Base-by-base conservation (phyloP, 345 rosid genomes). In the Gossypium thurberi region DNA sequence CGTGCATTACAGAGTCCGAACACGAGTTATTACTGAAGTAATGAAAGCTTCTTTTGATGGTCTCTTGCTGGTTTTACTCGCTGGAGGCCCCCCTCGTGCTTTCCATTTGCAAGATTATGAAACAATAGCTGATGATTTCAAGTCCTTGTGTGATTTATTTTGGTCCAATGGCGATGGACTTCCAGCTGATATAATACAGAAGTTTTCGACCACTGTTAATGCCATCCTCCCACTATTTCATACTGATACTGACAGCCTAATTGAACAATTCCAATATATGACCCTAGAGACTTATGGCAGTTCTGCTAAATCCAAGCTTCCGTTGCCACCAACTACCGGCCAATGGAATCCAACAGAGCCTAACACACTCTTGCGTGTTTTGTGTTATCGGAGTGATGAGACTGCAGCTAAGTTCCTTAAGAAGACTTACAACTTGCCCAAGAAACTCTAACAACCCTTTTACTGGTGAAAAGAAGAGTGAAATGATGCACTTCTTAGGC, bases 11-110 rank as follows among this genome's bases (percentile, higher is more conserved):
- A 85, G 96, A 82, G 94, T 88, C 69, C 83, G 94, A 52, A 88
- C 99, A 13, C 89, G 96, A 20, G 86, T 87, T 42, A 84, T 95
- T 73, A 82, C 98, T 14, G 96, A 91, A 77, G 73, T 92, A 65
- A 93, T 93, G 99, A 89, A 85, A 83, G 98, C 99, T 78, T 95
- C 99, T 69, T 92, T 89, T 21, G 99, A 92, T 20, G 97, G 99
- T 52, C 87, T 95, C 71, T 76, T 91, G 76, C 71, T 95, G 37
- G 96, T 92, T 76, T 81, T 95, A 82, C 96, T 95, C 10, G 98
- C 98, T 0, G 98, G 99, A 72, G 98, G 98, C 51, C 96, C 99
- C 33, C 81, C 86, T 5, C 96, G 98, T 42, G 80, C 91, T 64
- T 95, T 95, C 79, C 66, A 85, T 14, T 63, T 67, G 60, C 92